A percentile compares a stretch with the other conserved stretches of the same genome.
These are phyloP conservation scores for Tricladium varicosporioides DNA, from an alignment of 2,329 filamentous ascomycete genomes.

Conservation along the genomic window DNA sequence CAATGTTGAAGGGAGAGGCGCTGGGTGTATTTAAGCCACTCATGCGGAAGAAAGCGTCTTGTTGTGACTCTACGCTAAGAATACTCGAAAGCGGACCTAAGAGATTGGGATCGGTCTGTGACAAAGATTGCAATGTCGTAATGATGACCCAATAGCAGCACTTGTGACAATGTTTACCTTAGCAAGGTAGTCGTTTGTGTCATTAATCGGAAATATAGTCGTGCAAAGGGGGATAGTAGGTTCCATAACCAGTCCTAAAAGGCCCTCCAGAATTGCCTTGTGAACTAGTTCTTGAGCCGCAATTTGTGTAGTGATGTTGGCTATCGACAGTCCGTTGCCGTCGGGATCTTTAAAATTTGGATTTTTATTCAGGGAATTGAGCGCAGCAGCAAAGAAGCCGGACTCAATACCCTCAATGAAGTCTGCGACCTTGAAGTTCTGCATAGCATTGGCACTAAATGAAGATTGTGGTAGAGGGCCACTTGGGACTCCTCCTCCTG, in stretches of 20 bases:
- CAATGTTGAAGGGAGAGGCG: conserved; percentile 9
- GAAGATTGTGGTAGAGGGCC: conserved; percentile 6
- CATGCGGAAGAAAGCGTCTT: conserved; percentile 14
- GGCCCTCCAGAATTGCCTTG: conserved; percentile 7
- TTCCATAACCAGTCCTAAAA: background rate
- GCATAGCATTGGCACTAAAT: conserved; percentile 2
- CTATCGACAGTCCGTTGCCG: conserved; percentile 4
- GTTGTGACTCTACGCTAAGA: conserved; percentile 2
- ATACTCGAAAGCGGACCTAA: conserved; percentile 3
- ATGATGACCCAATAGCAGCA: conserved; percentile 11
- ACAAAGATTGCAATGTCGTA: background rate
- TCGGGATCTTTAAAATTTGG: background rate
- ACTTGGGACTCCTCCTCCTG: conserved; percentile 7
- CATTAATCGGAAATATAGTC: background rate
- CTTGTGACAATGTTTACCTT: conserved; percentile 9
- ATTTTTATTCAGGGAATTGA: conserved; percentile 4
- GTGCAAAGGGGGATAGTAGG: conserved; percentile 4
- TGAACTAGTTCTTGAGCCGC: conserved; percentile 12
- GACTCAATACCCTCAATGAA: conserved; percentile 11
- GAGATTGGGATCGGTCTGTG: conserved; percentile 2
- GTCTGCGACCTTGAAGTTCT: conserved; percentile 6
- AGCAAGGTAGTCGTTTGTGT: conserved; percentile 7
- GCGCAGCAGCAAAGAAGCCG: conserved; percentile 5
- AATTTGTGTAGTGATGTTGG: conserved; percentile 7
- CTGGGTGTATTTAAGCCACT: conserved; percentile 5